A percentile compares a stretch with the other conserved stretches of the same genome.
Evolutionary conservation across 2,329 filamentous ascomycete species (phyloP).

Genomic region (Colletotrichum sp.): DNA sequence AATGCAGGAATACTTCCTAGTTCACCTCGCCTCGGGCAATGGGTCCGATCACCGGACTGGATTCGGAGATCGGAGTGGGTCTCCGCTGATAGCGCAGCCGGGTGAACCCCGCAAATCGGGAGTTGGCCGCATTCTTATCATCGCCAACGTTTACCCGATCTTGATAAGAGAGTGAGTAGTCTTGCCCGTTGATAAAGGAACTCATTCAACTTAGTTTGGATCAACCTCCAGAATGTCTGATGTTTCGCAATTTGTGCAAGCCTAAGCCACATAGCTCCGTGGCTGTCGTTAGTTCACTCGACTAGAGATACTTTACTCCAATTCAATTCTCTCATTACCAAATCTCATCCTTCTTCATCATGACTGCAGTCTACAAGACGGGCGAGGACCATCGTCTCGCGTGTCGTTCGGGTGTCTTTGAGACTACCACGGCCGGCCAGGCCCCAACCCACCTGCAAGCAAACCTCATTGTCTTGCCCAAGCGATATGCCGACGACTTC

Average conservation of each 20-base stretch:
- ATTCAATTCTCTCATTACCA: background rate
- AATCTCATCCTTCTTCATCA: rapidly evolving
- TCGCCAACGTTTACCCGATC: background rate
- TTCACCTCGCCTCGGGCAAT: background rate
- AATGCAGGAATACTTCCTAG: background rate
- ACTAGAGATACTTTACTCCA: rapidly evolving
- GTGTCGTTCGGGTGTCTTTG: conserved; percentile 42
- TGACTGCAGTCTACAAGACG: conserved; percentile 23
- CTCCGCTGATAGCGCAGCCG: background rate
- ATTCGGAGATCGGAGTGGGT: conserved; percentile 19
- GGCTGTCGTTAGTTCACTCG: background rate
- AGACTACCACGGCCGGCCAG: conserved; percentile 55
- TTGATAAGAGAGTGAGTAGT: background rate
- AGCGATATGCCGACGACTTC: conserved; percentile 61
- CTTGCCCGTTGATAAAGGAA: rapidly evolving
- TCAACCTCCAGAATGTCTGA: too few species aligned
- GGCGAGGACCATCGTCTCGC: conserved; percentile 45
- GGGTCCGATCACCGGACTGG: conserved; percentile 1
- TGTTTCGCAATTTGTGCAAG: background rate
- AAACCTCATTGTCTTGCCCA: conserved; percentile 65
- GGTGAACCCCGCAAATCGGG: background rate
- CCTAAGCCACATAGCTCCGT: rapidly evolving
- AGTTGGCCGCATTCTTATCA: background rate
- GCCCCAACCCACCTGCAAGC: conserved; percentile 63
- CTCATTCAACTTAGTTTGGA: background rate